Evolutionary conservation across 495 filamentous ascomycete species (phyloP).

Genomic region (Xylaria grammica): DNA sequence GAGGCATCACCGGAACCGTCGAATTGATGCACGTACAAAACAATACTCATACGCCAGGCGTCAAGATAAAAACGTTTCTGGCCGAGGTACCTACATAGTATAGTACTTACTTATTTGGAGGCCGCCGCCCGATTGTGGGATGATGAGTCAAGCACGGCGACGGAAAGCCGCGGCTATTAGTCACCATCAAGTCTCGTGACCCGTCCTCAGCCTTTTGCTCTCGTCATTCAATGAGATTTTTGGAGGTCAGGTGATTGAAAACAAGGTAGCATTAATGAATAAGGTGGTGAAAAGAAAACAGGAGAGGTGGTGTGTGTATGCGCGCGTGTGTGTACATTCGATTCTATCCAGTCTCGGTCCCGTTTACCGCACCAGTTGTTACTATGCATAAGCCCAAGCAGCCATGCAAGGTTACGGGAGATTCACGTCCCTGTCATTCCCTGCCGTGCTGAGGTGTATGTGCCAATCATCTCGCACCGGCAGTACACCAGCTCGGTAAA

Average conservation of each 20-base stretch:
- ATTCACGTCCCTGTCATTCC: slow-evolving; percentile 1
- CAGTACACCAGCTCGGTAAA: not conserved
- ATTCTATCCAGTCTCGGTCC: too few species aligned
- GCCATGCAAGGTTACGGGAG: not conserved
- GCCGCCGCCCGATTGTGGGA: not conserved
- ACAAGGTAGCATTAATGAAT: not conserved
- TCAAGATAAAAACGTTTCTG: not conserved
- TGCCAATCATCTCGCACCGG: not conserved
- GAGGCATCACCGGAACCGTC: not conserved
- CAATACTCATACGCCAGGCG: slow-evolving; percentile 3
- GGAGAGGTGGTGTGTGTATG: not conserved
- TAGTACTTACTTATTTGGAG: not conserved
- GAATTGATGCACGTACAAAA: not conserved
- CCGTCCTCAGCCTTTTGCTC: not conserved
- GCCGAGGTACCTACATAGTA: not conserved
- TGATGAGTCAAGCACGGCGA: slow-evolving; percentile 10
- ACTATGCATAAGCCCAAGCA: slow-evolving; percentile 9
- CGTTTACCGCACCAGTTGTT: not conserved
- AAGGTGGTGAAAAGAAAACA: not conserved
- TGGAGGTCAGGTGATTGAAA: slow-evolving; percentile 1
- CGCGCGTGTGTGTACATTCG: too few species aligned
- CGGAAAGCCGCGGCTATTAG: slow-evolving; percentile 8
- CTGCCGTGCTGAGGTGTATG: not conserved
- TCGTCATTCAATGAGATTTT: not conserved
- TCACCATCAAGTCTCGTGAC: slow-evolving; percentile 14